These are phyloP conservation scores for Chalciporus piperatus DNA, from an alignment of 768 basidiomycete genomes.

Conservation along the genomic window DNA sequence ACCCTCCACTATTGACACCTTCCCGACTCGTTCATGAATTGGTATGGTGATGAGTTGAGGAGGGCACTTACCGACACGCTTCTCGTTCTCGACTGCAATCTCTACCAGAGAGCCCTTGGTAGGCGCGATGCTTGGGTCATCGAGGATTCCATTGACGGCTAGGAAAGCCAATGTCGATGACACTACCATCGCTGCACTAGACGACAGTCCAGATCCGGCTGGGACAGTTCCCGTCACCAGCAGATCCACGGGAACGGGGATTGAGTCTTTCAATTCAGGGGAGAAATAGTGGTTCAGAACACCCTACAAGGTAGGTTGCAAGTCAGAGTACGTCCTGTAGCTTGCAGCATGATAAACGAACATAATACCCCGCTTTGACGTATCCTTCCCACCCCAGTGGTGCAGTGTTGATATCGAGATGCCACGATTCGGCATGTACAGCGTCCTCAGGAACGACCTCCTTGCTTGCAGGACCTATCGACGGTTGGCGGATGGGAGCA, in stretches of 20 bases:
- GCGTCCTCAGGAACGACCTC: slow-evolving; percentile 32
- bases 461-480: slow-evolving; percentile 22
- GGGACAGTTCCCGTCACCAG: slow-evolving; percentile 83
- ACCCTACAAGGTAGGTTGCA: slow-evolving; percentile 40
- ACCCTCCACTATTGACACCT: slow-evolving; percentile 80
- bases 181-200: slow-evolving; percentile 89
- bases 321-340: not conserved
- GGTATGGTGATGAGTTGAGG: not conserved
- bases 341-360: slow-evolving; percentile 33
- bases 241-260: slow-evolving; percentile 64
- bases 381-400: slow-evolving; percentile 84
- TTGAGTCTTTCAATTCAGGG: slow-evolving; percentile 13
- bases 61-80: slow-evolving; percentile 57
- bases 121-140: slow-evolving; percentile 13
- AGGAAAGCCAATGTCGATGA: slow-evolving; percentile 81
- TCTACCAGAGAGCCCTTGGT: slow-evolving; percentile 72
- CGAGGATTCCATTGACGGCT: slow-evolving; percentile 66
- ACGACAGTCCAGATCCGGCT: slow-evolving; percentile 82
- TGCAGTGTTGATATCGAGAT: slow-evolving; percentile 63
- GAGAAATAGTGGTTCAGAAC: slow-evolving; percentile 64
- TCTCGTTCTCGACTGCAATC: slow-evolving; percentile 83
- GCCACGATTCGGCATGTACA: slow-evolving; percentile 55
- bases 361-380: slow-evolving; percentile 83
- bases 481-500: slow-evolving; percentile 43
- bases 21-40: slow-evolving; percentile 4